phyloP scores from a whole-genome alignment of 345 rosid species.

The Boechera divaricarpa region DNA sequence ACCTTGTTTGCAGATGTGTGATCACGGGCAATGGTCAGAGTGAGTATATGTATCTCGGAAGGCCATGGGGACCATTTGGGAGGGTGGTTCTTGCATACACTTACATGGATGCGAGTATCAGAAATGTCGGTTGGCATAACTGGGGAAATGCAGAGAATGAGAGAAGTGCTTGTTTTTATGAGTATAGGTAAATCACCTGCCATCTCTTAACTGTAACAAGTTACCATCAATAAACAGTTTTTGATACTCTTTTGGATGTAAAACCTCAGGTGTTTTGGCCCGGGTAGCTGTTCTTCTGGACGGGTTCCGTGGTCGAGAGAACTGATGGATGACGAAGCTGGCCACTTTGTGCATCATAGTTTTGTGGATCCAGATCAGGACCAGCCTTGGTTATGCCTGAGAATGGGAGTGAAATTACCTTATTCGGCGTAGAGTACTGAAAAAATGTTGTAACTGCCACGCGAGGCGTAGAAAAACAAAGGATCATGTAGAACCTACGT shows the following conservation, averaged over 20 bases:
- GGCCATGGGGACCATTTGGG: constrained; percentile 98
- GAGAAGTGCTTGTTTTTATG: constrained; percentile 95
- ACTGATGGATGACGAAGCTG: constrained; percentile 88
- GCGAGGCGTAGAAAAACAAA: not conserved
- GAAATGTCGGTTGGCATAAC: constrained; percentile 79
- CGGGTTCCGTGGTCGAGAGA: constrained; percentile 88
- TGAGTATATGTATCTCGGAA: constrained; percentile 72
- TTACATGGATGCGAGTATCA: constrained; percentile 80
- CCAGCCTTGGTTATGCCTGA: constrained; percentile 81
- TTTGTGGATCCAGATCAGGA: constrained; percentile 80
- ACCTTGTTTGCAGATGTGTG: constrained; percentile 66
- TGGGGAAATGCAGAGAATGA: constrained; percentile 94
- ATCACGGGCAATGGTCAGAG: constrained; percentile 82
- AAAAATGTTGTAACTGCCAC: not conserved
- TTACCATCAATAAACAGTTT: not conserved
- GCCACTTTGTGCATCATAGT: constrained; percentile 70
- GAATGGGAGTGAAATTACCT: constrained; percentile 79
- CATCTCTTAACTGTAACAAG: not conserved
- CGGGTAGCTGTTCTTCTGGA: constrained; percentile 75
- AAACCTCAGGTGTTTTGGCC: constrained; percentile 78
- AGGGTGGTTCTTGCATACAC: constrained; percentile 87
- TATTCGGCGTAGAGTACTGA: constrained; percentile 57
- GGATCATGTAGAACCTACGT: not conserved
- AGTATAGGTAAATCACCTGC: constrained; percentile 64
- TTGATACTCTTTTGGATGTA: not conserved